These are phyloP conservation scores for Heterobasidion annosum DNA, from an alignment of 1,284 basidiomycete species.

Conservation along the genomic window DNA sequence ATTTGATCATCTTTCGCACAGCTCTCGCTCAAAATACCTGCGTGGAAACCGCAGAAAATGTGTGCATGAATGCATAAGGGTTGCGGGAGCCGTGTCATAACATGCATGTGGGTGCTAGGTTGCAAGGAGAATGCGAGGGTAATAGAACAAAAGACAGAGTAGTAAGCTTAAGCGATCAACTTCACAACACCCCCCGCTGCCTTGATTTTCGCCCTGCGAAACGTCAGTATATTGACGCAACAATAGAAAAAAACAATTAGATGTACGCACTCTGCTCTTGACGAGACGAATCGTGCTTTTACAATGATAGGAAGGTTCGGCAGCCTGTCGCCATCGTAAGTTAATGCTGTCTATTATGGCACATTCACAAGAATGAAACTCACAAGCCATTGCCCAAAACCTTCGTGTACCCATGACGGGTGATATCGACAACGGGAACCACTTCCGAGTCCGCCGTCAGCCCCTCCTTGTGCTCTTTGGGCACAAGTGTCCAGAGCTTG, in stretches of 20 bases:
- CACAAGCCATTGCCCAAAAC: conserved; percentile 83
- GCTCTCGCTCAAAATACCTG: neutral
- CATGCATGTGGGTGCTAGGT: conserved; percentile 18
- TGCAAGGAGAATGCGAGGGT: conserved; percentile 15
- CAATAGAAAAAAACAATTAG: conserved; percentile 1
- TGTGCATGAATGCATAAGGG: conserved; percentile 6
- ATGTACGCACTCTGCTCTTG: conserved; percentile 73
- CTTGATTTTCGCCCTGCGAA: conserved; percentile 71
- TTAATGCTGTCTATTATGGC: neutral
- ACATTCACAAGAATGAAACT: conserved; percentile 21
- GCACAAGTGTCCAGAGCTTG: conserved; percentile 82
- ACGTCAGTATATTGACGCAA: conserved; percentile 3
- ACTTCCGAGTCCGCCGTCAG: conserved; percentile 62
- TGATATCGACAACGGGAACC: conserved; percentile 88
- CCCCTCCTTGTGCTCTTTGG: conserved; percentile 68
- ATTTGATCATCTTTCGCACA: neutral
- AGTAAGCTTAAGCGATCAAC: conserved; percentile 67
- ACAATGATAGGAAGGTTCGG: conserved; percentile 88
- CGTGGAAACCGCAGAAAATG: neutral
- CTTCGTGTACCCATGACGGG: conserved; percentile 84
- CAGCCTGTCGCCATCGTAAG: conserved; percentile 34
- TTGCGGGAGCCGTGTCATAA: conserved; percentile 21
- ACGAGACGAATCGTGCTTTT: conserved; percentile 91
- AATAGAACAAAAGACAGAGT: conserved; percentile 15
- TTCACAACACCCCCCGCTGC: conserved; percentile 91